Evolutionary conservation across 2,329 filamentous ascomycete genomes (phyloP).

Genomic region (Geosmithia flava): DNA sequence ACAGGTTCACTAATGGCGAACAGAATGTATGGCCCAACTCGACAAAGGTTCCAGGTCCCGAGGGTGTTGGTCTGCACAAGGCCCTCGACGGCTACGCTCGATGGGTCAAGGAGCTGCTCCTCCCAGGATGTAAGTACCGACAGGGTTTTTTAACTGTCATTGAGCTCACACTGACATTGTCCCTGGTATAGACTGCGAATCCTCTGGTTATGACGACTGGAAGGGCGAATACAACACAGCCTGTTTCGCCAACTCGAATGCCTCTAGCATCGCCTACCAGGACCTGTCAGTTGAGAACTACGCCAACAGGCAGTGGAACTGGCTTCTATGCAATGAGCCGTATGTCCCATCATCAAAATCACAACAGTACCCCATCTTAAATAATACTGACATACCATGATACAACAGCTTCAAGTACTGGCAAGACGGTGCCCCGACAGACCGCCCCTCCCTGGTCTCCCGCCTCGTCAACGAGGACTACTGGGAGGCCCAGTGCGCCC

Average conservation of each 20-base stretch:
- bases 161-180: not conserved
- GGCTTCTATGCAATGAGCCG: conserved; percentile 52
- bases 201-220: conserved; percentile 33
- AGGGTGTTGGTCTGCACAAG: conserved; percentile 39
- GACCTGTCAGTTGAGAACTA: conserved; percentile 33
- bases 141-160: not conserved
- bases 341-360: conserved; percentile 14
- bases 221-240: conserved; percentile 22
- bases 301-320: conserved; percentile 41
- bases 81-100: conserved; percentile 40
- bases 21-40: conserved; percentile 8
- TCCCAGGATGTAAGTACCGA: conserved; percentile 32
- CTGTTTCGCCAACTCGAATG: conserved; percentile 43
- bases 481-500: conserved; percentile 39
- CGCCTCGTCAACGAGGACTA: conserved; percentile 36
- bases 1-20: not conserved
- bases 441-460: conserved; percentile 33
- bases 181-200: conserved; percentile 23
- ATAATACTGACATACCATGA: not conserved
- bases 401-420: conserved; percentile 10
- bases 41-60: conserved; percentile 6
- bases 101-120: conserved; percentile 32
- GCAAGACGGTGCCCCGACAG: conserved; percentile 30
- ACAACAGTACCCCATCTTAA: not conserved
- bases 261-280: conserved; percentile 33